Conservation (phyloP, 2,329 filamentous ascomycete species). For the Metarhizium sp. region DNA sequence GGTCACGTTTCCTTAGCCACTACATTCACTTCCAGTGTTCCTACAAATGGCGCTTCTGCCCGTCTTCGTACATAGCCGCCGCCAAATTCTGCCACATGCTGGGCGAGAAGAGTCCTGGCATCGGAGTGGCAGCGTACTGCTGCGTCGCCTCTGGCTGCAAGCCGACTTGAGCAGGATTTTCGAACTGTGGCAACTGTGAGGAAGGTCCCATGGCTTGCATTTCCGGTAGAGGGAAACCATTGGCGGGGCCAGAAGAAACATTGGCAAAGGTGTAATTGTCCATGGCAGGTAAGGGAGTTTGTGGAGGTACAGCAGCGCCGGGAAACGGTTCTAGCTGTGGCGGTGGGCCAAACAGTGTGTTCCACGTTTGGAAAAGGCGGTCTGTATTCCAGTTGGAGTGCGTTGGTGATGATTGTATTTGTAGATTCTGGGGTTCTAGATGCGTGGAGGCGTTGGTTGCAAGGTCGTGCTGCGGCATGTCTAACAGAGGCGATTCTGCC, state of each 20-base stretch:
- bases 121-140: slow-evolving; percentile 40
- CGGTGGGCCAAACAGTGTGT: slow-evolving; percentile 46
- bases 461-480: slow-evolving; percentile 24
- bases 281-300: neutral
- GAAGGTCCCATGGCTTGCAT: slow-evolving; percentile 33
- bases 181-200: slow-evolving; percentile 18
- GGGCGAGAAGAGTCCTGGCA: slow-evolving; percentile 54
- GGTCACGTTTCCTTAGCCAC: no score
- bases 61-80: slow-evolving; percentile 57
- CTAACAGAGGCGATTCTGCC: slow-evolving; percentile 49
- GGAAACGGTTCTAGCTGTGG: slow-evolving; percentile 59
- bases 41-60: slow-evolving; percentile 13
- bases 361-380: slow-evolving; percentile 71
- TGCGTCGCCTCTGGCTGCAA: slow-evolving; percentile 36
- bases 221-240: slow-evolving; percentile 44
- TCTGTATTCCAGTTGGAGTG: slow-evolving; percentile 70
- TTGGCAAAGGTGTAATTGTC: neutral
- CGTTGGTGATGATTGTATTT: slow-evolving; percentile 27
- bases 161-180: neutral
- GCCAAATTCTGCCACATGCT: slow-evolving; percentile 68
- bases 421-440: slow-evolving; percentile 39
- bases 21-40: no score
- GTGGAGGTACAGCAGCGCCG: neutral
- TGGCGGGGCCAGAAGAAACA: slow-evolving; percentile 11
- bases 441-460: slow-evolving; percentile 29